Evolutionary conservation across 2,329 filamentous ascomycete species (phyloP), one percentile per base, ranked within the genome.

Genomic region (Chrysosporium keratinophilum): DNA sequence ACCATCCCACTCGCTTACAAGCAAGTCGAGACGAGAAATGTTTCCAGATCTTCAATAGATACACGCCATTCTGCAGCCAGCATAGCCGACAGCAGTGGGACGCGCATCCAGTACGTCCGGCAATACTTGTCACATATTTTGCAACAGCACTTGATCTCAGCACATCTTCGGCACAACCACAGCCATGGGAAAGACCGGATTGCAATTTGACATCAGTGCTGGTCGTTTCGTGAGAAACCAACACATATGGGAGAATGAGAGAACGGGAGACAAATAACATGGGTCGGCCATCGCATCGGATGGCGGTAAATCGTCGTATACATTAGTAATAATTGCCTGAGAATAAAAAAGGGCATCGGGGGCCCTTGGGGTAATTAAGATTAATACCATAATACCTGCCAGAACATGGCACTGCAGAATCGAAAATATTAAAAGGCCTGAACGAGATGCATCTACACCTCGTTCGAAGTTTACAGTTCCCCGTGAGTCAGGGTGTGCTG

Each of bases 121-220:
- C 64, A 56, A 54, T 58, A 61, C 61, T 55, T 19, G 34, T 48
- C 45, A 40, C 39, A 33, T 54, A 28, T 52, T 15, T 42, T 46
- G 50, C 41, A 53, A 50, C 47, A 56, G 50, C 45, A 41, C 23
- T 71, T 60, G 54, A 79, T 93, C 78, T 94, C 81, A 93, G 89
- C 89, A 95, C 88, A 88, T 95, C 88, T 95, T 90, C 87, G 89
- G 89, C 90, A 88, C 90, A 93, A 90, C 82, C 80, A 78, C 82
- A 89, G 87, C 85, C 87, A 95, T 35, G 50, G 50, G 51, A 73
- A 62, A 69, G 73, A 83, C 84, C 81, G 81, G 77, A 85, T 91
- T 93, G 90, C 83, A 96, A 95, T 95, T 95, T 95, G 89, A 96
- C 89, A 95, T 95, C 87, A 85, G 87, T 95, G 90, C 90, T 91